Evolutionary conservation across 352 stramenopile species (phyloP).

Genomic region (Phytophthora crassamura): DNA sequence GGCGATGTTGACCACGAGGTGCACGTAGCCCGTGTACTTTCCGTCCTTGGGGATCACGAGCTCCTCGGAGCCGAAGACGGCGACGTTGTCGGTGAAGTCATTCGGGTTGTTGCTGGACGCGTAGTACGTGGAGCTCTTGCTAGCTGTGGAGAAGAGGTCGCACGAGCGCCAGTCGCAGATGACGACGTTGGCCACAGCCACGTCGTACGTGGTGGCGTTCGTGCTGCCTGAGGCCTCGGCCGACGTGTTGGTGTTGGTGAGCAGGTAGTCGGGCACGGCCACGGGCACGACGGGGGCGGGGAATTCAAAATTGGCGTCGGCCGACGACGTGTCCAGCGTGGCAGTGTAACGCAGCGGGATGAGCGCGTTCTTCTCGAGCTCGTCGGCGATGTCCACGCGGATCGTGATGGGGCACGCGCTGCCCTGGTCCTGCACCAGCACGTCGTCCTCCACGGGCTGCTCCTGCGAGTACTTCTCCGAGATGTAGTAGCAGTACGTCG

Average conservation of each 20-base stretch:
- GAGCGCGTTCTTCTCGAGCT: constrained; percentile 52
- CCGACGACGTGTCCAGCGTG: constrained; percentile 54
- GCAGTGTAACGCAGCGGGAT: constrained; percentile 73
- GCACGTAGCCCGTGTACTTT: constrained; percentile 82
- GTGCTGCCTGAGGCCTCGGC: constrained; percentile 31
- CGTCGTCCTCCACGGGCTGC: constrained; percentile 48
- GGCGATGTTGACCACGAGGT: constrained; percentile 70
- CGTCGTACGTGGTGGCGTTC: constrained; percentile 53
- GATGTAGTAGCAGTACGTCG: constrained; percentile 87
- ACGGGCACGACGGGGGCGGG: constrained; percentile 48
- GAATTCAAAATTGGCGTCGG: constrained; percentile 65
- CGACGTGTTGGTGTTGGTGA: constrained; percentile 34
- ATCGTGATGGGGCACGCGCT: constrained; percentile 69
- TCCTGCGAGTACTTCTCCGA: constrained; percentile 64
- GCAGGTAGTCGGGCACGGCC: constrained; percentile 52
- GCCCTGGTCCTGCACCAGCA: constrained; percentile 49
- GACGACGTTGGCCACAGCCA: constrained; percentile 74
- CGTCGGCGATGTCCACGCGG: constrained; percentile 61
- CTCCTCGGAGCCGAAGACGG: constrained; percentile 69
- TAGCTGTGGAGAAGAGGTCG: constrained; percentile 61
- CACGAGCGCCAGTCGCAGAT: constrained; percentile 83
- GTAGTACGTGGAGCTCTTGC: constrained; percentile 62
- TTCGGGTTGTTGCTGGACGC: constrained; percentile 76
- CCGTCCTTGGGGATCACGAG: constrained; percentile 76
- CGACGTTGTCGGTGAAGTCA: constrained; percentile 61